A percentile compares a stretch with the other conserved stretches of the same genome.
These are phyloP conservation scores for Chenopodium berlandieri DNA, from an alignment of 148 eudicot species.

Conservation along the genomic window DNA sequence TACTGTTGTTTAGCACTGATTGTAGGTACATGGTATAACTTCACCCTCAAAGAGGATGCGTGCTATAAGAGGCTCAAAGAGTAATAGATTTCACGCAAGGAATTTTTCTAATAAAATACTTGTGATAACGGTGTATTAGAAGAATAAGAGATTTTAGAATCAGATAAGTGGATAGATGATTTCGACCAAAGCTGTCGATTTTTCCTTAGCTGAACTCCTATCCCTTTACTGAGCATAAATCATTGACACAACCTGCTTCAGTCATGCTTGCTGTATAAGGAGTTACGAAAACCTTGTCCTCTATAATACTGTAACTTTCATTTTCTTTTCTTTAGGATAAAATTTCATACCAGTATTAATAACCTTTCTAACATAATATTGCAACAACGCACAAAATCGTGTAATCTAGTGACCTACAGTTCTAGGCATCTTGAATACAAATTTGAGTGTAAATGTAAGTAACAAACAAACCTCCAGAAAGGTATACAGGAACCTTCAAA, in stretches of 20 bases:
- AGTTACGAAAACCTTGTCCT: not conserved
- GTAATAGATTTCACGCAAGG: too few relatives aligned
- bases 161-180: not conserved
- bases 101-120: not conserved
- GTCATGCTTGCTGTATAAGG: not conserved
- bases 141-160: not conserved
- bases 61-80: not conserved
- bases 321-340: not conserved
- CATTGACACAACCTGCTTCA: not conserved
- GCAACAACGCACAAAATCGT: not conserved
- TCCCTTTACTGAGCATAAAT: not conserved
- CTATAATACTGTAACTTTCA: not conserved
- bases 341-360: not conserved
- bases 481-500: conserved; percentile 84
- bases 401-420: not conserved
- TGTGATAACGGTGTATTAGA: not conserved
- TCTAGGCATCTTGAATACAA: not conserved
- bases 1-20: not conserved
- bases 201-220: not conserved
- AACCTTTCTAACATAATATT: not conserved
- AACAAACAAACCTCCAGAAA: conserved; percentile 71
- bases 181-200: not conserved
- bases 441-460: not conserved
- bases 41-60: not conserved
- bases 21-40: not conserved